Evolutionary conservation across 2,329 filamentous ascomycete genomes (phyloP).

Genomic region (Sporothrix globosa): DNA sequence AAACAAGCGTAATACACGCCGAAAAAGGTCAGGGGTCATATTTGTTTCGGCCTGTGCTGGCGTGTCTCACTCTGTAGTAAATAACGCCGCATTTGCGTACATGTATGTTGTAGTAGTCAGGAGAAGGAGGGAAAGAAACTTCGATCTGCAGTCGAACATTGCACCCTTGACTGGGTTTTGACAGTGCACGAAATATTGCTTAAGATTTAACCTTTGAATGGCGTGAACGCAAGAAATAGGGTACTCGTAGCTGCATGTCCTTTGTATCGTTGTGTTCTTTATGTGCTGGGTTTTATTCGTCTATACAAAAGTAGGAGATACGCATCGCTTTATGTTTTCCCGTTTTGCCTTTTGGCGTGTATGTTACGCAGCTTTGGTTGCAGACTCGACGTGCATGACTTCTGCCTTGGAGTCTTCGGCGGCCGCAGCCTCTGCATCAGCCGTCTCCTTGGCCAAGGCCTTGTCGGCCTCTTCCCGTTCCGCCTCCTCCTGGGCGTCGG

Average conservation of each 20-base stretch:
- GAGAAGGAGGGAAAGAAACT: background rate
- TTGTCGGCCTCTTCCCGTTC: conserved; percentile 27
- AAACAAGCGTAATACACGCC: background rate
- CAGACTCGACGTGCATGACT: conserved; percentile 3
- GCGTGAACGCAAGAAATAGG: background rate
- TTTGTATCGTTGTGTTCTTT: background rate
- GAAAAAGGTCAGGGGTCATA: background rate
- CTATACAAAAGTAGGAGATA: background rate
- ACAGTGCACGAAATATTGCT: background rate
- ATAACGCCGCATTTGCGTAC: too few relatives aligned
- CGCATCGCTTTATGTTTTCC: background rate
- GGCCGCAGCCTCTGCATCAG: background rate
- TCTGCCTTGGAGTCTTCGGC: background rate
- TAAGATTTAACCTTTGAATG: too few relatives aligned
- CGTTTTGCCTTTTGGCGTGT: background rate
- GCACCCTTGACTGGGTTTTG: background rate
- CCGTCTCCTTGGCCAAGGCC: conserved; percentile 2
- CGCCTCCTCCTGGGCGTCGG: conserved; percentile 28
- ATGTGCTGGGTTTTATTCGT: background rate
- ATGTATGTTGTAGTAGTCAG: too few relatives aligned
- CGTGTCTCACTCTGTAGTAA: background rate
- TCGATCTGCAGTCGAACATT: background rate
- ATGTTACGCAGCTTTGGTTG: background rate
- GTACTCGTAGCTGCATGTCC: background rate
- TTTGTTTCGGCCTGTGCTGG: background rate